Percentiles rank a stretch among this genome's conserved stretches.
phyloP scores from a whole-genome alignment of 208 protist species.

The Strigomonas galati region DNA sequence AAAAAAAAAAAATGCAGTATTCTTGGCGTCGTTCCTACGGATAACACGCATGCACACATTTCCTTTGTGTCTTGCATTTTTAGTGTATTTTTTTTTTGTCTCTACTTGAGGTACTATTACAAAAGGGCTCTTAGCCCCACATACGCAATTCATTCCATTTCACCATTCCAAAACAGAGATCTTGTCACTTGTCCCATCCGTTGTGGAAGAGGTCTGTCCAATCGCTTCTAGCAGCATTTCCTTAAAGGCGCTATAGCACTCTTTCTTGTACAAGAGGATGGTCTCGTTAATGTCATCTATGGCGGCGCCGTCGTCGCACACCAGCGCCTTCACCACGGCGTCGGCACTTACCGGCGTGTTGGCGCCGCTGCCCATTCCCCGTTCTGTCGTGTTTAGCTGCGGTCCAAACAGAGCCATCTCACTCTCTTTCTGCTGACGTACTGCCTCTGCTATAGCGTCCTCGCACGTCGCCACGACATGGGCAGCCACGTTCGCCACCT shows the following conservation, averaged over 20 bases:
- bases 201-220: background rate
- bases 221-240: background rate
- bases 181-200: background rate
- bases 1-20: background rate
- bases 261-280: background rate
- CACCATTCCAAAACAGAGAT: background rate
- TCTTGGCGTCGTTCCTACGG: too few relatives aligned
- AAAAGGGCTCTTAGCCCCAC: too few relatives aligned
- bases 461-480: background rate
- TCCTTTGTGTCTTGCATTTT: too few relatives aligned
- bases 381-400: too few relatives aligned
- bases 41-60: background rate
- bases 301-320: background rate
- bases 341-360: too few relatives aligned
- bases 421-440: background rate
- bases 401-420: background rate
- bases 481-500: background rate
- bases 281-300: background rate
- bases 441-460: background rate
- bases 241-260: background rate
- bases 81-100: too few relatives aligned
- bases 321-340: background rate
- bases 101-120: too few relatives aligned
- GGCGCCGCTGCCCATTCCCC: too few relatives aligned
- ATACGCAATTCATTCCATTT: too few relatives aligned